phyloP scores from a whole-genome alignment of 73 alveolate genomes.

The Tetrahymena thermophila region DNA sequence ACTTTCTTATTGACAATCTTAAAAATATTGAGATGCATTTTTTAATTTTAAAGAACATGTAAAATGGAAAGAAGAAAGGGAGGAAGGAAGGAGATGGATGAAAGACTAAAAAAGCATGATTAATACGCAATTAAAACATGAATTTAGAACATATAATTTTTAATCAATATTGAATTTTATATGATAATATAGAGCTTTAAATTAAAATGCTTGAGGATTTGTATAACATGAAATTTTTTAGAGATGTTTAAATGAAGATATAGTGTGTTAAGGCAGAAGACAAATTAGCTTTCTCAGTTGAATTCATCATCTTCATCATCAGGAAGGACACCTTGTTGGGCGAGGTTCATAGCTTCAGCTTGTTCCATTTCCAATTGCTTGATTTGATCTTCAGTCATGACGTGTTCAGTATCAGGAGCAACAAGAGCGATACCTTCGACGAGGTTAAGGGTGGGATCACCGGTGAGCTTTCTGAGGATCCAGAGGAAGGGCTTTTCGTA shows the following conservation, averaged over 20 bases:
- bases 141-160: not conserved
- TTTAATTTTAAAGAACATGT: not conserved
- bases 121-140: not conserved
- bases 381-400: conserved; percentile 69
- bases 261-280: not conserved
- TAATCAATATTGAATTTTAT: not conserved
- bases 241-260: not conserved
- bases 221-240: not conserved
- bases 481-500: conserved; percentile 99
- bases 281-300: conserved; percentile 22
- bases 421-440: conserved; percentile 77
- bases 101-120: not conserved
- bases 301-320: conserved; percentile 86
- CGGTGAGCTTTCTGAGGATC: conserved; percentile 94
- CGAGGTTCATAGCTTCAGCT: conserved; percentile 58
- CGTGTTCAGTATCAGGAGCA: conserved; percentile 75
- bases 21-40: not conserved
- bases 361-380: conserved; percentile 55
- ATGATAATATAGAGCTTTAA: not conserved
- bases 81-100: not conserved
- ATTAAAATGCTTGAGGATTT: not conserved
- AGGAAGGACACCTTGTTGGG: conserved; percentile 52
- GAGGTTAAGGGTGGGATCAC: conserved; percentile 77
- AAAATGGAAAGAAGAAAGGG: not conserved
- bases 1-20: too few species aligned